phyloP scores from a whole-genome alignment of 768 basidiomycete genomes.

The Rhodotorula diobovata region DNA sequence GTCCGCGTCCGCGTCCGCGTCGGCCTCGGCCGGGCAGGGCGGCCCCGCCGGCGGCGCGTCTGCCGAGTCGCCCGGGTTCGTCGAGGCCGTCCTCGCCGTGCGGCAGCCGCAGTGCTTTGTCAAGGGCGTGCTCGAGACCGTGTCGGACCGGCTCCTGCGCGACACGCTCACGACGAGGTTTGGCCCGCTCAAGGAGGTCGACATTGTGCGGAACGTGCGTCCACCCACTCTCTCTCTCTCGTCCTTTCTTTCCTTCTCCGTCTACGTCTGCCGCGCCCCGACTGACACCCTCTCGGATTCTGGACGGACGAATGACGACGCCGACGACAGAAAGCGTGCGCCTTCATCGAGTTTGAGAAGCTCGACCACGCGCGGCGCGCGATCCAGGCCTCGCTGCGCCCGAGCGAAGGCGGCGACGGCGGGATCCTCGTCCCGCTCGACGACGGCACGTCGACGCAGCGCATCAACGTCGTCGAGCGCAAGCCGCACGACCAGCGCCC shows the following conservation, averaged over 20 bases:
- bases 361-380: conserved; percentile 80
- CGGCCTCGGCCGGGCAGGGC: not conserved
- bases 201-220: conserved; percentile 64
- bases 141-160: conserved; percentile 56
- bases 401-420: conserved; percentile 74
- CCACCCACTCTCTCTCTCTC: no score
- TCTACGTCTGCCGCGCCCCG: no score
- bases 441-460: conserved; percentile 47
- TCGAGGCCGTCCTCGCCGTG: conserved; percentile 48
- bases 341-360: conserved; percentile 80
- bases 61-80: conserved; percentile 54
- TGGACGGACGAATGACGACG: not conserved
- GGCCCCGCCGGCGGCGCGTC: no score
- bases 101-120: conserved; percentile 80
- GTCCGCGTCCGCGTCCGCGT: not conserved
- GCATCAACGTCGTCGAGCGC: conserved; percentile 36
- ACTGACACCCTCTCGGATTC: no score
- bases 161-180: conserved; percentile 60
- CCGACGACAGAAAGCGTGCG: conserved; percentile 68
- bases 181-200: conserved; percentile 77
- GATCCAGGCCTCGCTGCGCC: conserved; percentile 66
- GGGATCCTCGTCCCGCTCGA: conserved; percentile 73
- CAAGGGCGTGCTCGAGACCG: conserved; percentile 74
- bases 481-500: conserved; percentile 30
- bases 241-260: not conserved